These are phyloP conservation scores for Psidium guajava DNA, from an alignment of 345 rosid species.

Conservation along the genomic window DNA sequence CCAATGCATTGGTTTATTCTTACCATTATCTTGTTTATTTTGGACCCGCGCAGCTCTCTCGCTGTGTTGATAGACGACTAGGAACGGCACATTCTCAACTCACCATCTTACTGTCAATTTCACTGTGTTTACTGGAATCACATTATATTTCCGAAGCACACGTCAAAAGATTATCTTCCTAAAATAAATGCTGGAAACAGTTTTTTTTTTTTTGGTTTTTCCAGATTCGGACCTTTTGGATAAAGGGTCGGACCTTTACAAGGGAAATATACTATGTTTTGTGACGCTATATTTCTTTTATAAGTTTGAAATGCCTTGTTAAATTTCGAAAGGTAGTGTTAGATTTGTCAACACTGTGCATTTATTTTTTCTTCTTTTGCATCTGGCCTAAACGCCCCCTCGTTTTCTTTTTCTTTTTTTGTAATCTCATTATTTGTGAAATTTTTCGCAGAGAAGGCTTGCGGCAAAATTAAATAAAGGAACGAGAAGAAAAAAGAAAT, in stretches of 20 bases:
- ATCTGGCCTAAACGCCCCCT: no score
- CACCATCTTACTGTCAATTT: background rate
- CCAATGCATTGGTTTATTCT: no score
- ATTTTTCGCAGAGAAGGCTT: background rate
- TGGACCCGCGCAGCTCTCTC: no score
- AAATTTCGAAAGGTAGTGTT: background rate
- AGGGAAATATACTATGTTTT: rapidly evolving
- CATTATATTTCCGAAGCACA: background rate
- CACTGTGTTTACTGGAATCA: rapidly evolving
- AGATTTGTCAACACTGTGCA: background rate
- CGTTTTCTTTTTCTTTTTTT: no score
- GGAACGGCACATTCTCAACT: background rate
- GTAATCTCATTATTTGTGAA: no score
- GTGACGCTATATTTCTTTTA: background rate
- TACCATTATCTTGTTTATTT: no score
- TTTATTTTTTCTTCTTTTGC: background rate
- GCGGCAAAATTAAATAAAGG: background rate
- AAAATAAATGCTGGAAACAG: background rate
- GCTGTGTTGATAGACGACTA: background rate
- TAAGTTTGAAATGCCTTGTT: background rate
- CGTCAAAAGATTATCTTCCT: background rate
- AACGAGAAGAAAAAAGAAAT: no score
- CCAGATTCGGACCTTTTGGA: rapidly evolving
- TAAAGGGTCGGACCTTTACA: background rate
- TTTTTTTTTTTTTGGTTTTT: no score